These are phyloP conservation scores for Pseudonitzschia pungens DNA, from an alignment of 108 stramenopile genomes.

Conservation along the genomic window DNA sequence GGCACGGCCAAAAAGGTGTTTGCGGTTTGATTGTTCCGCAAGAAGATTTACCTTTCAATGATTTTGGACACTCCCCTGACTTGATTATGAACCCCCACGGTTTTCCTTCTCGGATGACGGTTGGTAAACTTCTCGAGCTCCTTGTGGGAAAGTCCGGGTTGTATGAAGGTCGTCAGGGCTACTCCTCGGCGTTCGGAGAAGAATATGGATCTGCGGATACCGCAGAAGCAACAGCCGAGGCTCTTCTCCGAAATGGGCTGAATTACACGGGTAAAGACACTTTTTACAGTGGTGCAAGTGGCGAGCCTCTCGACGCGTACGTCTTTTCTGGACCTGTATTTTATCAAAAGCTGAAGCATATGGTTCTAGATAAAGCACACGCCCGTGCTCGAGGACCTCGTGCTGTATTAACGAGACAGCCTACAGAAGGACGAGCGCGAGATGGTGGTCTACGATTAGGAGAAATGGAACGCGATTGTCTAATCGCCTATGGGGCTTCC, in stretches of 20 bases:
- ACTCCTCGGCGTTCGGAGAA: constrained; percentile 98
- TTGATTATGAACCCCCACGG: constrained; percentile 99
- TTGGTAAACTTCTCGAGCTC: constrained; percentile 97
- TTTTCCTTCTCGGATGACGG: constrained; percentile 99
- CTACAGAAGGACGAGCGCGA: constrained; percentile 98
- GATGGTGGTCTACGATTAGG: constrained; percentile 99
- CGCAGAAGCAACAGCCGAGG: constrained; percentile 79
- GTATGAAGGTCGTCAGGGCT: constrained; percentile 90
- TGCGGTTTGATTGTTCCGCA: constrained; percentile 95
- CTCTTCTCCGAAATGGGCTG: constrained; percentile 91
- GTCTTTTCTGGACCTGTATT: constrained; percentile 98
- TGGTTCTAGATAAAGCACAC: constrained; percentile 99
- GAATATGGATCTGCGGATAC: constrained; percentile 93
- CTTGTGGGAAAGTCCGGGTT: constrained; percentile 95
- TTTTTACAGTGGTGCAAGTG: constrained; percentile 92
- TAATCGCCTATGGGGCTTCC: constrained; percentile 99
- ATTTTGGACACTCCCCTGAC: constrained; percentile 94
- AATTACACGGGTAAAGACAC: constrained; percentile 98
- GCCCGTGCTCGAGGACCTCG: constrained; percentile 97
- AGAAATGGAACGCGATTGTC: constrained; percentile 97
- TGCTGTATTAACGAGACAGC: constrained; percentile 98
- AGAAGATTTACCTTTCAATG: constrained; percentile 98
- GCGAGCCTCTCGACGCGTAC: constrained; percentile 93
- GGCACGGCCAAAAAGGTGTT: constrained; percentile 99
- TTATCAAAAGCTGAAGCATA: constrained; percentile 99